Base-by-base conservation (phyloP, 2,329 filamentous ascomycete species). In the Fusarium irregulare region DNA sequence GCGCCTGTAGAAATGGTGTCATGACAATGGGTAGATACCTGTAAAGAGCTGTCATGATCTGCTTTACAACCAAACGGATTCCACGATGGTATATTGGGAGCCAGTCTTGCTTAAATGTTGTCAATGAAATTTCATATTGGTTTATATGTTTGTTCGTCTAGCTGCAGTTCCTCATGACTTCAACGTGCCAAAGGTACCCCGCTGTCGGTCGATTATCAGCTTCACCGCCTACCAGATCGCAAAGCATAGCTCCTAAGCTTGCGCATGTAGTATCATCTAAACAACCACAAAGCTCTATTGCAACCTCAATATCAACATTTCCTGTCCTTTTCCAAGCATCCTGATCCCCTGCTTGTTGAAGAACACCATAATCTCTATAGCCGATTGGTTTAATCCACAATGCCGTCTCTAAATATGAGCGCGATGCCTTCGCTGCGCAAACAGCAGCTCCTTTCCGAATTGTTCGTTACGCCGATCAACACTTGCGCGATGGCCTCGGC, bases 381-480 rank as follows among this genome's bases (percentile, higher is more conserved):
- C 23, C n/a, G 7, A 42, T 20, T 25, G n/a, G 16, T 20, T 6
- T 16, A 20, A 23, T 14, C 40, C 30, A 46, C 40, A 58, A 88
- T 88, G 85, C 74, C 81, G 12, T 78, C 82, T 30, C 73, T 81
- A 20, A 81, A 80, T 50, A 79, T 88, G 75, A 79, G 78, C 42
- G 78, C 78, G 46, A 76, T 89, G 67, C 85, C 87, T 12, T 83
- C 87, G 54, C 73, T 94, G 76, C 88, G 91, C 75, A 89, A 87
- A 79, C 92, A 96, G 79, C 91, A 94, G 77, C 86, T 96, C 51
- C 85, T 94, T 42, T 86, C 93, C 63, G 93, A 96, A 82, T 96
- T 95, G 93, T 96, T 84, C 72, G 91, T 82, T 37, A 37, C 6
- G 34, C 53, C 40, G 23, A 59, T 51, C 51, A 47, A 34, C 21